Conservation (phyloP, 2,329 filamentous ascomycete species). For the Exophiala alcalophila region DNA sequence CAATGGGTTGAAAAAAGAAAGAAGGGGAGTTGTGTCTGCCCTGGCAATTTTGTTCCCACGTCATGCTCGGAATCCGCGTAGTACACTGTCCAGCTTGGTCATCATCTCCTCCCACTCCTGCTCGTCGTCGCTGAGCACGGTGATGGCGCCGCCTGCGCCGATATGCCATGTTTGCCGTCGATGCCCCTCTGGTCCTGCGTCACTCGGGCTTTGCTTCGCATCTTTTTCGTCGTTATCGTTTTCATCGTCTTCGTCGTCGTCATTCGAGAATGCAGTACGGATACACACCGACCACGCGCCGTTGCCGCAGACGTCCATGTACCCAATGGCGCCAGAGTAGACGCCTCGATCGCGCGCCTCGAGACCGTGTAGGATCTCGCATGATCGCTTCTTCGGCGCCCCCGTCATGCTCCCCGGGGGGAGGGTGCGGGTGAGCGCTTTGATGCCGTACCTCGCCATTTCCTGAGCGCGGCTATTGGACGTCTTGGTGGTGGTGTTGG, state of each 20-base stretch:
- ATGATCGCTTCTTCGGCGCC: slow-evolving; percentile 88
- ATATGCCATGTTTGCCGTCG: slow-evolving; percentile 63
- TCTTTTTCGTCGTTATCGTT: slow-evolving; percentile 6
- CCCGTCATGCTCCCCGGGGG: slow-evolving; percentile 96
- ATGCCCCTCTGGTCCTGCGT: slow-evolving; percentile 11
- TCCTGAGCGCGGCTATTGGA: slow-evolving; percentile 18
- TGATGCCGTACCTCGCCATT: slow-evolving; percentile 33
- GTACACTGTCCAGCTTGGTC: slow-evolving; percentile 59
- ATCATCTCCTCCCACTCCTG: slow-evolving; percentile 92
- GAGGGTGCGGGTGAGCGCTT: slow-evolving; percentile 69
- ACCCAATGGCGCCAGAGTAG: slow-evolving; percentile 87
- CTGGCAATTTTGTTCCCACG: too few relatives aligned
- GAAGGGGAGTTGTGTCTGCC: too few relatives aligned
- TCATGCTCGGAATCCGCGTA: slow-evolving; percentile 40
- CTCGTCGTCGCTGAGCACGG: slow-evolving; percentile 72
- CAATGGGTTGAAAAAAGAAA: not conserved
- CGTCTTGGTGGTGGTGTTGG: not conserved
- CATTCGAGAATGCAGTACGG: slow-evolving; percentile 64
- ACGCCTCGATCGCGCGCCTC: slow-evolving; percentile 66
- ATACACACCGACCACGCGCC: slow-evolving; percentile 94
- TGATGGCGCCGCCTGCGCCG: slow-evolving; percentile 87
- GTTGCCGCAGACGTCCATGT: slow-evolving; percentile 78
- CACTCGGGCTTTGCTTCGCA: slow-evolving; percentile 6
- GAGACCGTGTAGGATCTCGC: slow-evolving; percentile 71
- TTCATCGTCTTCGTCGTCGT: slow-evolving; percentile 30